Conservation (phyloP, 331 rosid genomes). For the Erythrophleum ivorense region DNA sequence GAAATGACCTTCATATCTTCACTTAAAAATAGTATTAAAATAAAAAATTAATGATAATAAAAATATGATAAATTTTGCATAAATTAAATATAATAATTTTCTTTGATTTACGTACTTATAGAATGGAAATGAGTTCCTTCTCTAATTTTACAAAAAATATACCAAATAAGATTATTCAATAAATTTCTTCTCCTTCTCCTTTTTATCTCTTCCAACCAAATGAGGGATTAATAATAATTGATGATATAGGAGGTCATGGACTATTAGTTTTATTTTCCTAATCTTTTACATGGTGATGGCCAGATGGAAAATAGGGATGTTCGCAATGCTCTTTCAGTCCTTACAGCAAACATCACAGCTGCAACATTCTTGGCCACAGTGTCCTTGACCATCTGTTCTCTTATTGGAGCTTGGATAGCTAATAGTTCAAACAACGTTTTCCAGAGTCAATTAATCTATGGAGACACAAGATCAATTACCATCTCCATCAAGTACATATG, state of each 20-base stretch:
- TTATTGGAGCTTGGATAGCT: conserved; percentile 79
- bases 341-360: conserved; percentile 57
- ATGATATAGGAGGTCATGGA: background rate
- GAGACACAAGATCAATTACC: conserved; percentile 54
- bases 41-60: no score
- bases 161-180: no score
- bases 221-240: background rate
- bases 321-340: conserved; percentile 48
- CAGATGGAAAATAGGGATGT: conserved; percentile 57
- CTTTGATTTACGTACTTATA: no score
- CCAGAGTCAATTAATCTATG: conserved; percentile 57
- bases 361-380: conserved; percentile 62
- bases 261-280: background rate
- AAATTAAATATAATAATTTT: no score
- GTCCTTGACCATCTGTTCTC: conserved; percentile 69
- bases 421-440: conserved; percentile 45
- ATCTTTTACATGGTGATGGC: background rate
- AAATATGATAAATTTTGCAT: no score
- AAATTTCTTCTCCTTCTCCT: no score
- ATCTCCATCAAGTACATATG: conserved; percentile 64
- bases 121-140: no score
- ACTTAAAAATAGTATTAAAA: no score
- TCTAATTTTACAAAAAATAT: no score
- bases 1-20: no score
- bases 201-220: background rate